Evolutionary conservation across 345 rosid species (phyloP).

Genomic region (Fremontodendron californicum): DNA sequence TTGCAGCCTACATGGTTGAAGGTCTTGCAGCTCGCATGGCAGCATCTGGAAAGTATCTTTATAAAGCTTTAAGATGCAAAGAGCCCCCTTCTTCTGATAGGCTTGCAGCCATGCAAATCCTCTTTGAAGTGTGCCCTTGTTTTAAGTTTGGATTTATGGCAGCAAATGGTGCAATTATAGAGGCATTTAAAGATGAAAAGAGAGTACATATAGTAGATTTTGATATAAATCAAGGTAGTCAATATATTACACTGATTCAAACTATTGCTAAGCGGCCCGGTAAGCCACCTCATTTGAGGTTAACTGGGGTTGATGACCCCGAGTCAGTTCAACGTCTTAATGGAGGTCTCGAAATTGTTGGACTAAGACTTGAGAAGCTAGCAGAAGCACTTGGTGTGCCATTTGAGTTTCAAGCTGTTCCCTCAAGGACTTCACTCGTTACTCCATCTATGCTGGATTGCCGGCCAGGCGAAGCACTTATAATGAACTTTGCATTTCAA

Average conservation of each 20-base stretch:
- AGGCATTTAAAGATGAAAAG: conserved; percentile 66
- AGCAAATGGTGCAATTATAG: conserved; percentile 80
- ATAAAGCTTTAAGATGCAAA: conserved; percentile 88
- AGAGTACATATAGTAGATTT: conserved; percentile 84
- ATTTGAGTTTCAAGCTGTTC: conserved; percentile 63
- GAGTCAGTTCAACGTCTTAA: conserved; percentile 85
- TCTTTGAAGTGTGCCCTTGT: conserved; percentile 96
- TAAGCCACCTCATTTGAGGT: conserved; percentile 53
- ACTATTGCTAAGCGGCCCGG: conserved; percentile 47
- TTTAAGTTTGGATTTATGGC: conserved; percentile 91
- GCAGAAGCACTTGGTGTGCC: conserved; percentile 61
- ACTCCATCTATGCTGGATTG: conserved; percentile 65
- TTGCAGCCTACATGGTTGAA: conserved; percentile 98
- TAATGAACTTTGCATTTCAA: conserved; percentile 90
- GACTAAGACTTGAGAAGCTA: conserved; percentile 72
- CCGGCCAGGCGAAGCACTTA: conserved; percentile 63
- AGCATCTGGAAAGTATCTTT: conserved; percentile 80
- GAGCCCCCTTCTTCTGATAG: conserved; percentile 94
- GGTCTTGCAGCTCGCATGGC: conserved; percentile 97
- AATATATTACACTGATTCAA: conserved; percentile 80
- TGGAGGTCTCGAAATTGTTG: conserved; percentile 74
- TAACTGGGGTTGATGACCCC: conserved; percentile 95
- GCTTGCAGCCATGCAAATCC: conserved; percentile 98
- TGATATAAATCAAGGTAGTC: conserved; percentile 92
- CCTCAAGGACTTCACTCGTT: conserved; percentile 66